Evolutionary conservation across 176 grass and related monocot species (phyloP).

Genomic region (Raddia distichophylla): DNA sequence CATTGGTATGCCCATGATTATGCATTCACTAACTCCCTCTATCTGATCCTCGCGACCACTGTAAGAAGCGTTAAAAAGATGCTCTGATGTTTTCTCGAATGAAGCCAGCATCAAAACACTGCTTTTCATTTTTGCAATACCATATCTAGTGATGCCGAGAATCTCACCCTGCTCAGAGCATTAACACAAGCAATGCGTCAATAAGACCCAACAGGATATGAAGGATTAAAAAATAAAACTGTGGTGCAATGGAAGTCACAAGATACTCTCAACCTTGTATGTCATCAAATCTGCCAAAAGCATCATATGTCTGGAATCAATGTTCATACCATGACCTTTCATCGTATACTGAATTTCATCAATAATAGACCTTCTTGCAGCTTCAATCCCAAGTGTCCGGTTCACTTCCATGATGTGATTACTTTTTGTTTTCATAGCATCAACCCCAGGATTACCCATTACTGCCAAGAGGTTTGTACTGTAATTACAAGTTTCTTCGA

Average conservation of each 20-base stretch:
- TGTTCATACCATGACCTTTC: conserved; percentile 79
- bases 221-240: not conserved
- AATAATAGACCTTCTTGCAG: conserved; percentile 78
- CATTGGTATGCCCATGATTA: conserved; percentile 99
- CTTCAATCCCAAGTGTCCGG: conserved; percentile 81
- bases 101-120: conserved; percentile 95
- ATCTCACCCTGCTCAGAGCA: conserved; percentile 81
- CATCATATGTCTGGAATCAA: conserved; percentile 95
- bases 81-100: conserved; percentile 92
- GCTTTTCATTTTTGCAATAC: conserved; percentile 91
- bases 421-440: conserved; percentile 73
- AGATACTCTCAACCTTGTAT: conserved; percentile 59
- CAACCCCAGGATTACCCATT: conserved; percentile 78
- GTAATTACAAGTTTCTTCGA: conserved; percentile 29
- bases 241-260: conserved; percentile 1
- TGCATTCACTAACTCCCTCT: conserved; percentile 90
- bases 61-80: conserved; percentile 95
- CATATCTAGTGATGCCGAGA: conserved; percentile 85
- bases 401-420: conserved; percentile 90
- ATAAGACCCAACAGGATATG: conserved; percentile 27
- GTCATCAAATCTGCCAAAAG: conserved; percentile 98
- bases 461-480: conserved; percentile 93
- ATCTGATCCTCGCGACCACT: conserved; percentile 75
- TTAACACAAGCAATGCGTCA: conserved; percentile 22
- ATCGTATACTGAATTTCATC: conserved; percentile 81